These are phyloP conservation scores for Dimargaris cristalligena DNA, from an alignment of 192 early-diverging fungal species.

Conservation along the genomic window DNA sequence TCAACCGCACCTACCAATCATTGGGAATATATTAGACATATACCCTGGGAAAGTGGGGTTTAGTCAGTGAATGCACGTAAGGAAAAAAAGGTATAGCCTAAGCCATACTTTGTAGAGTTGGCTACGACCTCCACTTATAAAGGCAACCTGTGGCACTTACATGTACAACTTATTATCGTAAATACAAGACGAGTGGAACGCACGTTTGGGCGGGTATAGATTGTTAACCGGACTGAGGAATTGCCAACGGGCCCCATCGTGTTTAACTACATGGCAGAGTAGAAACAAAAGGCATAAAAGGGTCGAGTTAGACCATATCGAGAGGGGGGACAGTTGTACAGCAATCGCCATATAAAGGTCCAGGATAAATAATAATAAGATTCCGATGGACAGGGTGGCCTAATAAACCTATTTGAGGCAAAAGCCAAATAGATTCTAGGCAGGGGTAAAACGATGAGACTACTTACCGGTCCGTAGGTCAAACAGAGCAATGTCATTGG, in stretches of 20 bases:
- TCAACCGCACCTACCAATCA: neutral
- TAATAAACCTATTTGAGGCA: neutral
- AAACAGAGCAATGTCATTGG: slow-evolving; percentile 6
- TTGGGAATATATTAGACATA: neutral
- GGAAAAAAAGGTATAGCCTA: neutral
- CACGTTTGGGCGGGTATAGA: neutral
- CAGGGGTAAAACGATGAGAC: neutral
- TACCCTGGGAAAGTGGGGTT: neutral
- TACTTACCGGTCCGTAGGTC: slow-evolving; percentile 7
- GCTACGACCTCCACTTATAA: neutral
- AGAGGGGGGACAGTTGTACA: neutral
- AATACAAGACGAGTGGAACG: slow-evolving; percentile 9
- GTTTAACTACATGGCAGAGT: no score
- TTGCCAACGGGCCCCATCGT: slow-evolving; percentile 1
- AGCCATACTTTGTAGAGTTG: neutral
- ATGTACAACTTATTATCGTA: slow-evolving; percentile 1
- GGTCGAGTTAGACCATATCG: neutral
- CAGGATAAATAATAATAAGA: neutral
- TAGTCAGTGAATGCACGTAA: neutral
- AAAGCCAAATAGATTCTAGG: neutral
- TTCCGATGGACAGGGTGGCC: neutral
- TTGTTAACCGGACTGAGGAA: neutral
- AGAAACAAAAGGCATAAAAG: no score
- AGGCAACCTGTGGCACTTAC: neutral
- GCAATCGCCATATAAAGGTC: neutral